Evolutionary conservation across 345 rosid genomes (phyloP), one percentile per base, ranked within the genome.

Genomic region (Lepidium aucheri): DNA sequence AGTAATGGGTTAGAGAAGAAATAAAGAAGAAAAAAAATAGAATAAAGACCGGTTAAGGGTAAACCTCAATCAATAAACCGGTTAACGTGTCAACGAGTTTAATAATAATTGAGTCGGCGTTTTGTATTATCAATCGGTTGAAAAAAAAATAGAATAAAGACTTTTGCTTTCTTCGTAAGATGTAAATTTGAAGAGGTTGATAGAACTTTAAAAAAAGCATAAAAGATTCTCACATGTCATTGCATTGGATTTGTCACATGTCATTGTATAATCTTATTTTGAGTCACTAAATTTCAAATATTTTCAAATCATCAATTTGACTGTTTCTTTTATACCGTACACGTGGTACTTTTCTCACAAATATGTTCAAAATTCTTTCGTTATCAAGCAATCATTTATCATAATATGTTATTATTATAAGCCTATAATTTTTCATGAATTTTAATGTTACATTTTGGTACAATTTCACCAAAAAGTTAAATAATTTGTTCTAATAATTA

Each of bases 281-380:
- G 15, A 60, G 65, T 59, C 28, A 41, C 13, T 12, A 17, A 36
- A 16, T 38, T 69, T 33, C 11, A 69, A 69, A 13, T 0, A 2
- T 5, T 24, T 60, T 69, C 53, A 14, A 52, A 50, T 9, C 2
- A 26, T 17, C n/a, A n/a, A 38, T 33, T 20, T 47, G 73, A 59
- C 67, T 53, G 36, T 51, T 60, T n/a, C 36, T 52, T 22, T 16
- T 7, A 15, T 24, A 61, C 46, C 62, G 74, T 61, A 61, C 68
- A 70, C 68, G 74, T 70, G 62, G 55, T 60, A 60, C 53, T 1
- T 26, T 26, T 40, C 13, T 58, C 43, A 18, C 43, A 30, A 10
- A 51, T 28, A 7, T 42, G 45, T n/a, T 34, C 36, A 16, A 36
- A 68, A 40, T 7, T 38, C 33, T 52, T 60, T 52, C 7, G 8